phyloP scores from a whole-genome alignment of 257 asterid species.

The Penstemon newberryi region DNA sequence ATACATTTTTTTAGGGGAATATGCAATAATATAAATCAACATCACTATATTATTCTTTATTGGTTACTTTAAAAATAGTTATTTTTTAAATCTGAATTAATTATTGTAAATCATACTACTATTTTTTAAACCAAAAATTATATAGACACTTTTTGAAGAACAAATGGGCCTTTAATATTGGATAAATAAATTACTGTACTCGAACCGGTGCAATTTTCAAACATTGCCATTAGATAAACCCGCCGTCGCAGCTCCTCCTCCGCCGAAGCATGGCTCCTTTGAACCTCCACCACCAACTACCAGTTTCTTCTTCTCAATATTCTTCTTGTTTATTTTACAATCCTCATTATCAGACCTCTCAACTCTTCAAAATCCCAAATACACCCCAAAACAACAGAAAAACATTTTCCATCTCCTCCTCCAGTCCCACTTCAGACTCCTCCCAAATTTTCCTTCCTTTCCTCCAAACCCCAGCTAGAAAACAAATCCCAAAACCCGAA shows the following conservation, averaged over 20 bases:
- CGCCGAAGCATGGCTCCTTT: slow-evolving; percentile 35
- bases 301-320: slow-evolving; percentile 32
- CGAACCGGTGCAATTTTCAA: too few relatives aligned
- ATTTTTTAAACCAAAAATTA: too few relatives aligned
- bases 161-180: too few relatives aligned
- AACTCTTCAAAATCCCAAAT: slow-evolving; percentile 35
- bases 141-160: too few relatives aligned
- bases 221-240: too few relatives aligned
- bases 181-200: too few relatives aligned
- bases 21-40: too few relatives aligned
- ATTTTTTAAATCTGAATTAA: too few relatives aligned
- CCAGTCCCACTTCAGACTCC: slow-evolving; percentile 33
- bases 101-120: too few relatives aligned
- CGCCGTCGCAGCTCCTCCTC: background rate
- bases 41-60: too few relatives aligned
- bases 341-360: slow-evolving; percentile 25
- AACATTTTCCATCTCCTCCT: slow-evolving; percentile 31
- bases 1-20: too few relatives aligned
- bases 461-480: slow-evolving; percentile 56
- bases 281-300: slow-evolving; percentile 29
- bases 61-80: too few relatives aligned
- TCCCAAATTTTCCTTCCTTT: slow-evolving; percentile 71
- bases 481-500: slow-evolving; percentile 27
- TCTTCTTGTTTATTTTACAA: slow-evolving; percentile 22
- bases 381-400: slow-evolving; percentile 22